These are phyloP conservation scores for Rhododendron ovatum DNA, from an alignment of 148 eudicot species.

Conservation along the genomic window DNA sequence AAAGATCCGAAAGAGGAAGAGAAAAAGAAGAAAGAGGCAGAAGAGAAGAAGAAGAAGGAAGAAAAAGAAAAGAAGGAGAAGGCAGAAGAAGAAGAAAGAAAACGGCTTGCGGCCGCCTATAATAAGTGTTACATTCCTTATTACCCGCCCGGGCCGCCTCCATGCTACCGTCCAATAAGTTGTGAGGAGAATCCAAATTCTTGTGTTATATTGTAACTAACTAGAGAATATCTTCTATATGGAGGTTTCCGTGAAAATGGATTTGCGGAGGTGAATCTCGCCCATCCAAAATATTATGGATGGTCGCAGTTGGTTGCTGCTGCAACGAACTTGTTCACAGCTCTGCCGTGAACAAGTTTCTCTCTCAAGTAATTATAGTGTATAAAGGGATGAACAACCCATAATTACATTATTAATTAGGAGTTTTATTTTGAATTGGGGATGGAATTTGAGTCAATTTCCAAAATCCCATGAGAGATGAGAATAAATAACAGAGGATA, in stretches of 20 bases:
- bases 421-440: not conserved
- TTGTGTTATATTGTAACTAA: slow-evolving; percentile 46
- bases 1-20: slow-evolving; percentile 41
- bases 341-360: too few species aligned
- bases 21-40: slow-evolving; percentile 7
- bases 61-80: slow-evolving; percentile 22
- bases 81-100: not conserved
- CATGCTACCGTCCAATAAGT: slow-evolving; percentile 21
- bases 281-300: too few species aligned
- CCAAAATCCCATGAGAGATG: not conserved
- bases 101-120: slow-evolving; percentile 9
- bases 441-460: not conserved
- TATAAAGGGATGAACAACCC: not conserved
- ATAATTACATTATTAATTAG: not conserved
- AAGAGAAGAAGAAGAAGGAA: not conserved
- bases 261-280: too few species aligned
- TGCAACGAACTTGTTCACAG: too few species aligned
- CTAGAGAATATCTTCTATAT: too few species aligned
- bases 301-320: too few species aligned
- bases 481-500: not conserved
- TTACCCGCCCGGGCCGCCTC: slow-evolving; percentile 18
- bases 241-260: too few species aligned
- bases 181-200: slow-evolving; percentile 52
- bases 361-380: not conserved
- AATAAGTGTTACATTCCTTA: not conserved